Conservation (phyloP, 73 alveolate genomes). For the Blepharisma stoltei region DNA sequence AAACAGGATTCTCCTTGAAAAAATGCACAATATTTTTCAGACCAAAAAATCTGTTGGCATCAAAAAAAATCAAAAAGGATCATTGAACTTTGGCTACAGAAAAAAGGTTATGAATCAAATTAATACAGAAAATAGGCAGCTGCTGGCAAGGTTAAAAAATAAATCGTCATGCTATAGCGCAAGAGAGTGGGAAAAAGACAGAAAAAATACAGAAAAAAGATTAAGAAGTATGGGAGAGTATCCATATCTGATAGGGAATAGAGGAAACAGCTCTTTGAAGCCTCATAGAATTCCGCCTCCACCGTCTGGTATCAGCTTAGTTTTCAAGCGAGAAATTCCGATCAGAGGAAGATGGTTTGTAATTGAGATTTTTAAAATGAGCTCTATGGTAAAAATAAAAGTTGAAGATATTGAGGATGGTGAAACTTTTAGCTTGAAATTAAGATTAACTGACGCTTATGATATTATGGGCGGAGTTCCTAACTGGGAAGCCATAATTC, state of each 20-base stretch:
- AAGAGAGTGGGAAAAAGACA: slow-evolving; percentile 44
- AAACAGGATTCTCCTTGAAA: slow-evolving; percentile 56
- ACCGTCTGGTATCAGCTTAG: not conserved
- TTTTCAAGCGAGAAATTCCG: slow-evolving; percentile 57
- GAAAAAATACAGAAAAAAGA: slow-evolving; percentile 35
- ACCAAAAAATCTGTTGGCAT: not conserved
- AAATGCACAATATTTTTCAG: slow-evolving; percentile 50
- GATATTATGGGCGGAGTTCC: not conserved
- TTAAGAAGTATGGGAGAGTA: slow-evolving; percentile 47
- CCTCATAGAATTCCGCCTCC: not conserved
- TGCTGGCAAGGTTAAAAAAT: slow-evolving; percentile 47
- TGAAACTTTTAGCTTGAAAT: slow-evolving; percentile 35
- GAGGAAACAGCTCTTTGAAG: not conserved
- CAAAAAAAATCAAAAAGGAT: slow-evolving; percentile 26
- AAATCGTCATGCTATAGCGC: slow-evolving; percentile 40
- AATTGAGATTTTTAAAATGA: slow-evolving; percentile 53
- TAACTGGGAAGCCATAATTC: not conserved
- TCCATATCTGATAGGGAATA: slow-evolving; percentile 29
- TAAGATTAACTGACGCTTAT: not conserved
- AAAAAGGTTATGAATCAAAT: slow-evolving; percentile 43
- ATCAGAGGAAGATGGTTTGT: slow-evolving; percentile 56
- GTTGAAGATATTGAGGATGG: slow-evolving; percentile 64
- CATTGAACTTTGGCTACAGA: slow-evolving; percentile 38
- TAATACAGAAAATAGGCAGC: slow-evolving; percentile 45
- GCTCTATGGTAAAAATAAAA: slow-evolving; percentile 50